Evolutionary conservation across 2,329 filamentous ascomycete species (phyloP), one percentile per base, ranked within the genome.

Genomic region (Ceratocystis cacaofunesta): DNA sequence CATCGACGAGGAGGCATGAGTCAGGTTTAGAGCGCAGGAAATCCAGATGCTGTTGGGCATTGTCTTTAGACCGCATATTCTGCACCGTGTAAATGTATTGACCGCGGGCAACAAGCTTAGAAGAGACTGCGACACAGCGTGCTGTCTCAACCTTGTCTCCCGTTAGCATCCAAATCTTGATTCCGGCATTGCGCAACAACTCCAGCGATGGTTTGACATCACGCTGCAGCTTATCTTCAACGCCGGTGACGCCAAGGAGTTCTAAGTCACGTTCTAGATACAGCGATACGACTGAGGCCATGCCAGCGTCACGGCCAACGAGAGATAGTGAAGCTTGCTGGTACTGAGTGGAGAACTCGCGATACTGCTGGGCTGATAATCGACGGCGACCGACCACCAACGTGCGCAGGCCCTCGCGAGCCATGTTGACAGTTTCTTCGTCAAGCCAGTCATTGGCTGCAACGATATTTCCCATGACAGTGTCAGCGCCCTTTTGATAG

Each of bases 91-190:
- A 91, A 68, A 99, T 96, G 73, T 92, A 94, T 75, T 99, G 95
- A 1, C 92, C 92, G 68, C 94, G 82, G 3, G 91, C 88, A 15
- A 99, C 94, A 5, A 99, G 82, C 74, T 96, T 96, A 36, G 92
- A 92, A 72, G 89, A 95, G 55, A 99, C 88, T 1, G 94, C 95
- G 12, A 99, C 92, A 75, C 94, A 99, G 44, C 94, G 86, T 17
- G 94, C 94, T 15, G 94, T 99, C 76, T 99, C 94, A 2, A 99
- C 90, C 76, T 99, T 99, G 79, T 99, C 94, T 60, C 94, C 94
- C 0, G 94, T 99, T 73, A 99, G 80, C 94, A 99, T 99, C 94
- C 94, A 99, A 62, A 99, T 97, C 75, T 97, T 97, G 76, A 99
- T 94, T 30, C 94, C 94, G 0, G 94, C 94, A 71, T 99, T 99